These are phyloP conservation scores for Pichia sp. DNA, from an alignment of 1,139 yeast species.

Conservation along the genomic window DNA sequence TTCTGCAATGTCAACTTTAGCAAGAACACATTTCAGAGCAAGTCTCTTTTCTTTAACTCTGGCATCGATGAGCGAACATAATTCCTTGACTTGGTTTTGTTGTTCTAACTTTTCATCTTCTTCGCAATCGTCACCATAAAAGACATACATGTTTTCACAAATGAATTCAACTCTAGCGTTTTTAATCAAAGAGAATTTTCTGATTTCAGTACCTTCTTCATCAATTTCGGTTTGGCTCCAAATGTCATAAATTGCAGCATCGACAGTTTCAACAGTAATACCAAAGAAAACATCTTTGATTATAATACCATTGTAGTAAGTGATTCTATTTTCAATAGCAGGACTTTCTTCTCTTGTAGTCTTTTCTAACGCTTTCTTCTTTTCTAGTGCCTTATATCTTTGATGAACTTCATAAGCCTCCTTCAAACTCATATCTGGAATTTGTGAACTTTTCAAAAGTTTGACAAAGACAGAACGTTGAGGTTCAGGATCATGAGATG, in stretches of 20 bases:
- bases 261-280: slow-evolving; percentile 46
- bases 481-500: slow-evolving; percentile 83
- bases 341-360: background rate
- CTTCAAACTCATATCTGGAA: slow-evolving; percentile 34
- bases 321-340: slow-evolving; percentile 2
- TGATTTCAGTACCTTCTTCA: slow-evolving; percentile 16
- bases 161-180: slow-evolving; percentile 39
- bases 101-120: slow-evolving; percentile 17
- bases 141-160: slow-evolving; percentile 43
- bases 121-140: slow-evolving; percentile 37
- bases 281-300: slow-evolving; percentile 57
- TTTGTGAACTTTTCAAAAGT: slow-evolving; percentile 34
- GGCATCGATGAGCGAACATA: slow-evolving; percentile 36
- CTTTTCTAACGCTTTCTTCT: slow-evolving; percentile 22
- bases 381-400: slow-evolving; percentile 24
- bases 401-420: slow-evolving; percentile 31
- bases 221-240: slow-evolving; percentile 16
- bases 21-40: slow-evolving; percentile 49
- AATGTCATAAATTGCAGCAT: slow-evolving; percentile 34
- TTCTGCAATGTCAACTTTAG: slow-evolving; percentile 38
- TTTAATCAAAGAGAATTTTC: slow-evolving; percentile 22
- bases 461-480: slow-evolving; percentile 67
- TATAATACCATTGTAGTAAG: slow-evolving; percentile 49
- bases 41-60: slow-evolving; percentile 40
- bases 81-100: slow-evolving; percentile 37